Evolutionary conservation across 2,329 filamentous ascomycete genomes (phyloP), one percentile per base, ranked within the genome.

Genomic region (Epichloe gansuensis): DNA sequence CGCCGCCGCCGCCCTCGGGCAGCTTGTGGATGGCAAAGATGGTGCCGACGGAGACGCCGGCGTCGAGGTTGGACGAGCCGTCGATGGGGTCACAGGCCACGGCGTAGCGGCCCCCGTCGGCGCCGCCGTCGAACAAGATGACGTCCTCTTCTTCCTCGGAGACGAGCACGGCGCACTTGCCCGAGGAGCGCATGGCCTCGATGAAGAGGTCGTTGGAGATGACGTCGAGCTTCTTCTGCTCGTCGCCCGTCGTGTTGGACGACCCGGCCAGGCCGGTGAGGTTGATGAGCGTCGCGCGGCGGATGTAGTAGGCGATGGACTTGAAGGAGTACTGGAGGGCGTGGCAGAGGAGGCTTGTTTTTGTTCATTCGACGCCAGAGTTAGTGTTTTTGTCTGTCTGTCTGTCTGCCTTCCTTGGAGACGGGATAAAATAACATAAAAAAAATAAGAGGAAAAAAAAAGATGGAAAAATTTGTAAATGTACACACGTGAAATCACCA

Each of bases 271-370:
- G 82, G 55, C 93, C 93, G 50, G 89, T 94, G 56, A 98, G 81
- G 76, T 95, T 95, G 74, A 97, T 91, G 58, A 98, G 76, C 25
- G 89, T 91, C 38, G 91, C 89, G 69, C 93, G 85, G 63, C 91
- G 90, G 71, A 98, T 98, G 77, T 96, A 98, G 78, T 97, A 95
- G 62, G 93, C 89, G 70, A 98, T 98, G 59, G 89, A 95, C 77
- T 98, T 98, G 85, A 98, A 98, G 58, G 93, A 91, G 77, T 97
- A 98, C 71, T 97, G 93, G 54, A 98, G 86, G 55, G 93, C 90
- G 69, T 98, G 93, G 78, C 89, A 96, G 54, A 98, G 82, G 50
- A 98, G 80, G 63, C 90, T 96, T 96, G 63, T 50, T 31, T 8
- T 31, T 8, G 31, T 9, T 11, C 3, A 31, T 11, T 50, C 13